A percentile compares a stretch with the other conserved stretches of the same genome.
These are phyloP conservation scores for Euphorbia pulcherrima DNA, from an alignment of 345 rosid genomes.

Conservation along the genomic window DNA sequence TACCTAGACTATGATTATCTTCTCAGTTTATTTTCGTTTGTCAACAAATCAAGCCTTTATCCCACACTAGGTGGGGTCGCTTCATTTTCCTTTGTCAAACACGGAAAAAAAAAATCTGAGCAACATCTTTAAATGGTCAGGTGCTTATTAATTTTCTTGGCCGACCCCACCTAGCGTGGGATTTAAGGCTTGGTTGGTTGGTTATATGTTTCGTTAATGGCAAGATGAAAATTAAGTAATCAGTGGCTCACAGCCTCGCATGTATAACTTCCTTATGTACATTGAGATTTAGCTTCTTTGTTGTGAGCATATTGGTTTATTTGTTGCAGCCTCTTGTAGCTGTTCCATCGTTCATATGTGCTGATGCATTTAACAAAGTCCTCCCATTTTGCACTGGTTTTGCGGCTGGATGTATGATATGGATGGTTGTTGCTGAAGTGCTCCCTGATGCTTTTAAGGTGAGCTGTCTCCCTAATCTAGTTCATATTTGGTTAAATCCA, in stretches of 20 bases:
- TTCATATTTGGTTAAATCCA: background rate
- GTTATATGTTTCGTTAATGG: background rate
- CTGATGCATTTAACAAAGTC: slow-evolving; percentile 90
- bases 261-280: background rate
- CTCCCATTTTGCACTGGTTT: slow-evolving; percentile 98
- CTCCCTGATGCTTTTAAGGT: slow-evolving; percentile 99
- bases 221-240: background rate
- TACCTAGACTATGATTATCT: background rate
- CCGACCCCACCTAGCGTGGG: too few relatives aligned
- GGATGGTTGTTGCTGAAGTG: slow-evolving; percentile 99
- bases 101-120: background rate
- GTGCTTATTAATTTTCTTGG: background rate
- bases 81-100: background rate
- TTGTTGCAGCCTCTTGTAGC: slow-evolving; percentile 83
- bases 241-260: background rate
- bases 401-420: slow-evolving; percentile 99
- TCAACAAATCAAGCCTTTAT: too few relatives aligned
- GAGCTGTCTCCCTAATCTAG: slow-evolving; percentile 8
- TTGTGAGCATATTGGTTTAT: slow-evolving; percentile 5
- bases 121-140: background rate
- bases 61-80: too few relatives aligned
- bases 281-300: slow-evolving; percentile 1
- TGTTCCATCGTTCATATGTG: slow-evolving; percentile 96
- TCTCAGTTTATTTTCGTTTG: too few relatives aligned
- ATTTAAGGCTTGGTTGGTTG: too few relatives aligned